A percentile compares a stretch with the other conserved stretches of the same genome.
Conservation (phyloP, 2,329 filamentous ascomycete species). For the Alternaria gaisen region DNA sequence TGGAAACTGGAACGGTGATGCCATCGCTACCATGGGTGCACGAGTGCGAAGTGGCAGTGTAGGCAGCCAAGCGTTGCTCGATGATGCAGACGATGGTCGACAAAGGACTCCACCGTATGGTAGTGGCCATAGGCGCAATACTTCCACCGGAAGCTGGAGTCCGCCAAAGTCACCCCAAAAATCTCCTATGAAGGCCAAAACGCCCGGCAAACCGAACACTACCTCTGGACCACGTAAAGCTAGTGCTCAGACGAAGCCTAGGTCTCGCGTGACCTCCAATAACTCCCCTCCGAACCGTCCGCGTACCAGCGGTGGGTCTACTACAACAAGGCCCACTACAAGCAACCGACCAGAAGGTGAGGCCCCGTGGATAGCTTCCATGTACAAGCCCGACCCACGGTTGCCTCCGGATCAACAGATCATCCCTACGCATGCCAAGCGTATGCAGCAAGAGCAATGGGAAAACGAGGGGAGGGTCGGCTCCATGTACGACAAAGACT, state of each 20-base stretch:
- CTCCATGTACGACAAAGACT: conserved; percentile 85
- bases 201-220: conserved; percentile 49
- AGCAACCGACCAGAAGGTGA: conserved; percentile 87
- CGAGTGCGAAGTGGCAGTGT: conserved; percentile 76
- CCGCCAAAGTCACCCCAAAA: conserved; percentile 40
- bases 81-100: conserved; percentile 52
- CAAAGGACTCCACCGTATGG: conserved; percentile 37
- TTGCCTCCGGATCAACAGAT: conserved; percentile 95
- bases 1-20: conserved; percentile 66
- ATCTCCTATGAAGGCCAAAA: conserved; percentile 53
- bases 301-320: conserved; percentile 67
- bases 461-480: conserved; percentile 89
- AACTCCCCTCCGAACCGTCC: conserved; percentile 63
- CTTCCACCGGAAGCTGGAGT: conserved; percentile 35
- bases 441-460: conserved; percentile 94
- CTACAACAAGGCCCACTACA: conserved; percentile 61
- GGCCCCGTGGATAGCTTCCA: conserved; percentile 91
- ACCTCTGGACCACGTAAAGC: conserved; percentile 47
- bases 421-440: conserved; percentile 89
- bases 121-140: conserved; percentile 32
- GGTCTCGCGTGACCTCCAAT: conserved; percentile 44
- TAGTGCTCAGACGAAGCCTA: conserved; percentile 41
- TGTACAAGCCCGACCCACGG: conserved; percentile 95
- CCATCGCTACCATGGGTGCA: conserved; percentile 67
- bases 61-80: conserved; percentile 62